Base-by-base conservation (phyloP, 306 rosid genomes). In the Geum urbanum region DNA sequence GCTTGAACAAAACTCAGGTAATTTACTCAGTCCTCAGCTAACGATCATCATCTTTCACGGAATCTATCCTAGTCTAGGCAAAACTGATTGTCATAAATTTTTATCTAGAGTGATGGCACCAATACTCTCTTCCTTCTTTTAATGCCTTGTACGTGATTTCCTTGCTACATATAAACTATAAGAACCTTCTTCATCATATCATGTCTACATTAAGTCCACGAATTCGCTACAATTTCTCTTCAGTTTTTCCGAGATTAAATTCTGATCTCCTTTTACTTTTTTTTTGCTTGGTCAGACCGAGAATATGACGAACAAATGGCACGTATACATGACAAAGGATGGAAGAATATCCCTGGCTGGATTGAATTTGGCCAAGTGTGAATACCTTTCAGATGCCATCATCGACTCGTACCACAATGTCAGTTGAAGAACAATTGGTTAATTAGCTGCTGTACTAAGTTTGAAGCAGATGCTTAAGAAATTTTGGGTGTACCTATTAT, bases 341-440 rank as follows among this genome's bases (percentile, higher is more conserved):
- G 99, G 99, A 80, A 87, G 99, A 79, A 91, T 91, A 78, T 94
- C 99, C 61, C 72, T 94, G 78, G 99, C 99, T 24, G 97, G 99
- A 20, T 83, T 94, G 78, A 91, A 92, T 6, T 78, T 91, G 79
- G 96, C 96, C 56, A 91, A 91, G 76, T 87, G 95, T 56, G 96
- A 91, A 71, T 94, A 84, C 85, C 96, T 94, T 77, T 91, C 99
- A 0, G 99, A 91, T 80, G 99, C 99, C 55, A 89, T 94, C 72
- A 74, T 94, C 27, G 99, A 91, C 73, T 94, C 99, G 5, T 87
- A 49, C 79, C 88, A 91, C 74, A 88, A 94, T 66, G 95, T 94
- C 78, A 83, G 88, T 76, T 94, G 87, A 91, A 78, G 77, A 76
- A 46, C 1, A 22, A 1, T 5, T 1, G 71, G n/a, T n/a, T n/a